Evolutionary conservation across 2,329 filamentous ascomycete genomes (phyloP), one percentile per base, ranked within the genome.

Genomic region (Verruconis gallopava): DNA sequence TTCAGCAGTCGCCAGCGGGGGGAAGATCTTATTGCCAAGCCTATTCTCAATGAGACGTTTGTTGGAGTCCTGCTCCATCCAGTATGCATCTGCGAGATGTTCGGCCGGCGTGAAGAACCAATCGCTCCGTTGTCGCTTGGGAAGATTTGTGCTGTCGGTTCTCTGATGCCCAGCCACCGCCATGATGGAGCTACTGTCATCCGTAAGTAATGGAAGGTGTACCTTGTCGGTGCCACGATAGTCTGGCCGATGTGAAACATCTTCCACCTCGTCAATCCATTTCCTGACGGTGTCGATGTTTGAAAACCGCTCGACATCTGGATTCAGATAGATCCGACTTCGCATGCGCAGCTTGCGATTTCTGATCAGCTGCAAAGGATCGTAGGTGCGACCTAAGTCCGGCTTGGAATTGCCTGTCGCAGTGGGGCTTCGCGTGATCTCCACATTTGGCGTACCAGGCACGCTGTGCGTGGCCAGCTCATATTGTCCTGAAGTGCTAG

Each of bases 291-390:
- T 73, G 3, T 73, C 67, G 1, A 84, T 66, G 57, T 95, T 79
- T 30, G 75, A 70, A 65, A 93, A 96, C 1, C 83, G 84, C 50
- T 83, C 79, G 1, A 71, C 68, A 47, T 85, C 77, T 13, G 82
- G 77, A 52, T 91, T 76, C 22, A 94, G 79, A 1, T 72, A 63
- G 49, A 74, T 79, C 32, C 84, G 75, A 61, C 93, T 84, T 13
- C 88, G 74, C 19, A 81, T 80, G 47, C 91, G 73, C 11, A 91
- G 74, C 56, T 88, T 89, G 37, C 89, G 75, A 55, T 98, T 96
- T 15, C 91, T 79, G 43, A 96, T 82, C 51, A 85, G 85, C 59
- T 96, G 91, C 18, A 98, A 63, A 3, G 89, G 91, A 56, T 98
- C 94, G 57, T 96, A 96, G 2, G 69, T 64, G 40, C 88, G 78